Percentiles rank a stretch among this genome's conserved stretches.
These are phyloP conservation scores for Viola odorata DNA, from an alignment of 345 rosid species.

Conservation along the genomic window DNA sequence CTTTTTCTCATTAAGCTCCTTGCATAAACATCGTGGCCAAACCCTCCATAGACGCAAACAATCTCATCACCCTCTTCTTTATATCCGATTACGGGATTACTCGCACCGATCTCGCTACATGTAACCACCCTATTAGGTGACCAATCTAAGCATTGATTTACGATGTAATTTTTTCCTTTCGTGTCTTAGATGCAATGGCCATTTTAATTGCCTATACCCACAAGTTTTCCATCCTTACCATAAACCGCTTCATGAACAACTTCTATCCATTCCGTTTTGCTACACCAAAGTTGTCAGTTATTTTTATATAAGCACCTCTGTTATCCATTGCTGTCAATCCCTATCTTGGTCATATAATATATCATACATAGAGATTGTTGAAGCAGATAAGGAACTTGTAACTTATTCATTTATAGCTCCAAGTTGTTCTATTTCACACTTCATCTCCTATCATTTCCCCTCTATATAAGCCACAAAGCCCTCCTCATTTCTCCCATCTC, in stretches of 20 bases:
- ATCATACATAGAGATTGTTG: constrained; percentile 13
- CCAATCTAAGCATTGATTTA: too few species aligned
- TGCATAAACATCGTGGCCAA: constrained; percentile 19
- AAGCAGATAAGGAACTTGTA: constrained; percentile 44
- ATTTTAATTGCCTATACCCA: background rate
- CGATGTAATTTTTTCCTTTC: background rate
- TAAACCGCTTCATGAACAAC: constrained; percentile 1
- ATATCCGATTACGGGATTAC: too few species aligned
- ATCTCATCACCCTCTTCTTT: background rate
- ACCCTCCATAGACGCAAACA: constrained; percentile 8
- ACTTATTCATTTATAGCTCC: constrained; percentile 29
- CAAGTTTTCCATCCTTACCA: constrained; percentile 7
- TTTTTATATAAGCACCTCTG: background rate
- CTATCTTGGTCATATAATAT: constrained; percentile 7
- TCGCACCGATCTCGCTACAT: too few species aligned
- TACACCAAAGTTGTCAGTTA: background rate
- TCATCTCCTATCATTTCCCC: background rate
- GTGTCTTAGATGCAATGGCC: constrained; percentile 25
- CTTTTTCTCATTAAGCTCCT: constrained; percentile 11
- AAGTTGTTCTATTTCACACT: constrained; percentile 7
- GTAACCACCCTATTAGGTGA: too few species aligned
- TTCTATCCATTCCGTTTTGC: background rate
- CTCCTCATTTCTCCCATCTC: constrained; percentile 24
- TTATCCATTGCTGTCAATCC: constrained; percentile 17
- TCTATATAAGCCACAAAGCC: background rate